Percentiles rank a stretch among this genome's conserved stretches.
Evolutionary conservation across 345 rosid species (phyloP).

Genomic region (Ailanthus altissimus): DNA sequence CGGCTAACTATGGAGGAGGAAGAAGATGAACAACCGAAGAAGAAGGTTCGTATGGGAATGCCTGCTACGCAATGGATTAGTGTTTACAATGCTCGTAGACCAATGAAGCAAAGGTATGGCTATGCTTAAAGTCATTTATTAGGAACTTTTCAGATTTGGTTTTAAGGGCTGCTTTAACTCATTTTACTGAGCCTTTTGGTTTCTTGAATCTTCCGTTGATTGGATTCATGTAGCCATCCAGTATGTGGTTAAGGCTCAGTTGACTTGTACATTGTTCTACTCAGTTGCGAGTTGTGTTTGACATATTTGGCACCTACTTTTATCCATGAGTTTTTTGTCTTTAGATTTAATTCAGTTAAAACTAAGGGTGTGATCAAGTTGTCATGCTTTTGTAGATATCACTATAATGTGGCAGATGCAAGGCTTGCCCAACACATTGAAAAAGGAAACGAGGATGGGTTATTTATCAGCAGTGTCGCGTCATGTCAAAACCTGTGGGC

Average conservation of each 20-base stretch:
- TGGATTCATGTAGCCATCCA: constrained; percentile 1
- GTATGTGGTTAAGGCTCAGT: background rate
- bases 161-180: constrained; percentile 4
- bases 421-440: constrained; percentile 62
- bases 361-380: background rate
- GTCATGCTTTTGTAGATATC: constrained; percentile 49
- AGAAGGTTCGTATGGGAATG: constrained; percentile 69
- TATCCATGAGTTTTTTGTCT: background rate
- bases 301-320: background rate
- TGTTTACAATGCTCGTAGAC: constrained; percentile 64
- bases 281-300: background rate
- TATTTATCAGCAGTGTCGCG: constrained; percentile 66
- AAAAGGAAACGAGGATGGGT: constrained; percentile 67
- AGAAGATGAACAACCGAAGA: constrained; percentile 66
- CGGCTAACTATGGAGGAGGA: constrained; percentile 53
- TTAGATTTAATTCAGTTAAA: background rate
- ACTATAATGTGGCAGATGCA: constrained; percentile 67
- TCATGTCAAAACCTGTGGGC: constrained; percentile 71
- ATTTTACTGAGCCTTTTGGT: background rate
- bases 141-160: background rate
- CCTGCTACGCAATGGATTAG: constrained; percentile 76
- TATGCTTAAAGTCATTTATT: constrained; percentile 13
- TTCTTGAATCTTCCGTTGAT: background rate
- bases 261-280: background rate
- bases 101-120: constrained; percentile 78